Percentiles rank a stretch among this genome's conserved stretches.
Conservation (phyloP, 768 basidiomycete species). For the Hebeloma cylindrosporum region DNA sequence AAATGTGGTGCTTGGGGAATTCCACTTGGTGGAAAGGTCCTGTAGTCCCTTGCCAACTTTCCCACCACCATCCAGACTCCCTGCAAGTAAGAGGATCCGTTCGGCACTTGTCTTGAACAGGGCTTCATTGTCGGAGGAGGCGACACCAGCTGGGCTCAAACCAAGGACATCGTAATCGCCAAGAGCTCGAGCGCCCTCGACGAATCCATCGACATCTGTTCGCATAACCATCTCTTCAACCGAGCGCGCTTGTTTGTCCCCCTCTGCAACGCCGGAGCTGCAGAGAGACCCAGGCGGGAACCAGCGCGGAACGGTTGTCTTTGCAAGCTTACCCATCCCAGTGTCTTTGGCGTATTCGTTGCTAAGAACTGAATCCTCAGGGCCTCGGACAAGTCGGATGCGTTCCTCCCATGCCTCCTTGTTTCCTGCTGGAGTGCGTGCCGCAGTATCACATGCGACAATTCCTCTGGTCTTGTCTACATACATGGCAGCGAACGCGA, state of each 20-base stretch:
- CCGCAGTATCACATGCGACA: conserved; percentile 49
- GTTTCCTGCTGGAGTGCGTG: conserved; percentile 46
- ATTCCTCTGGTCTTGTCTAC: conserved; percentile 36
- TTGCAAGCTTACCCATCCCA: conserved; percentile 43
- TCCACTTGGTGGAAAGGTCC: conserved; percentile 35
- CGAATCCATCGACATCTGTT: conserved; percentile 45
- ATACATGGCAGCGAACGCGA: conserved; percentile 44
- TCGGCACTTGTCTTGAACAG: conserved; percentile 25
- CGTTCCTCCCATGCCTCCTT: conserved; percentile 49
- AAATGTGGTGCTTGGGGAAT: conserved; percentile 21
- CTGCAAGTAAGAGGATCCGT: conserved; percentile 45
- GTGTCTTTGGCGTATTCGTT: conserved; percentile 31
- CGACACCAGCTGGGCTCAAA: background rate
- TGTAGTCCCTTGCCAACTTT: conserved; percentile 42
- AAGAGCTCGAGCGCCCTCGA: conserved; percentile 45
- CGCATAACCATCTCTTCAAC: conserved; percentile 37
- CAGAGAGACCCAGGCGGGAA: conserved; percentile 40
- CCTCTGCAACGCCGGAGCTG: conserved; percentile 7
- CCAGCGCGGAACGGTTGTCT: conserved; percentile 47
- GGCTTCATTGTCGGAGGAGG: background rate
- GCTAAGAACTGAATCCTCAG: conserved; percentile 13
- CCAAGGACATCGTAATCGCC: conserved; percentile 42
- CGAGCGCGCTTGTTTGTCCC: conserved; percentile 23
- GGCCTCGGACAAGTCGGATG: conserved; percentile 36
- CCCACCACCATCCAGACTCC: conserved; percentile 48